Evolutionary conservation across 2,329 filamentous ascomycete genomes (phyloP).

Genomic region (Mariannaea sp.): DNA sequence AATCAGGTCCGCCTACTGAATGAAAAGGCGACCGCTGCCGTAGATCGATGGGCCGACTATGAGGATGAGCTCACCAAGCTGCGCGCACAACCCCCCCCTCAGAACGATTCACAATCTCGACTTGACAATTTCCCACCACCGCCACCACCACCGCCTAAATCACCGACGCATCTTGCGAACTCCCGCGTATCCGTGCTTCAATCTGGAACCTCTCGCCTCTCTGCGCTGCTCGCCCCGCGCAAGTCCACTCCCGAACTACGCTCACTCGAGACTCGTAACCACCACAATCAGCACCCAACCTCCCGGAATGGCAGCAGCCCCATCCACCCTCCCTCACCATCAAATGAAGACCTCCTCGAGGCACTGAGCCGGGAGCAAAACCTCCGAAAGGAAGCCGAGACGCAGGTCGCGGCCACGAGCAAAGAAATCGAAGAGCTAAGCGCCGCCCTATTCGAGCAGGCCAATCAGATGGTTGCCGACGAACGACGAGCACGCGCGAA

Average conservation of each 20-base stretch:
- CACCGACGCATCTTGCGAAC: slow-evolving; percentile 36
- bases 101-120: slow-evolving; percentile 14
- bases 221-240: slow-evolving; percentile 51
- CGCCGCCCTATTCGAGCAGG: slow-evolving; percentile 76
- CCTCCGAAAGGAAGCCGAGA: slow-evolving; percentile 71
- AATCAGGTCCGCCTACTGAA: slow-evolving; percentile 72
- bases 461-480: slow-evolving; percentile 84
- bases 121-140: slow-evolving; percentile 28
- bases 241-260: slow-evolving; percentile 48
- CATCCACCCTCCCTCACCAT: slow-evolving; percentile 33
- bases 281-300: slow-evolving; percentile 14
- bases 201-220: slow-evolving; percentile 50
- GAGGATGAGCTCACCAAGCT: slow-evolving; percentile 74
- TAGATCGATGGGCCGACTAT: slow-evolving; percentile 75
- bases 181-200: slow-evolving; percentile 52
- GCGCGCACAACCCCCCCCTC: slow-evolving; percentile 46
- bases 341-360: slow-evolving; percentile 60
- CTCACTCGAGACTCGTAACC: slow-evolving; percentile 27
- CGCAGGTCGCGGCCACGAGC: slow-evolving; percentile 65
- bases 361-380: slow-evolving; percentile 69
- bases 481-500: slow-evolving; percentile 73
- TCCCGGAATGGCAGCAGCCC: slow-evolving; percentile 28
- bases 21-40: slow-evolving; percentile 69
- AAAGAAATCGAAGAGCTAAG: slow-evolving; percentile 80
- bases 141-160: slow-evolving; percentile 32